Conservation (phyloP, 2,329 filamentous ascomycete genomes). For the Alternaria sp. region DNA sequence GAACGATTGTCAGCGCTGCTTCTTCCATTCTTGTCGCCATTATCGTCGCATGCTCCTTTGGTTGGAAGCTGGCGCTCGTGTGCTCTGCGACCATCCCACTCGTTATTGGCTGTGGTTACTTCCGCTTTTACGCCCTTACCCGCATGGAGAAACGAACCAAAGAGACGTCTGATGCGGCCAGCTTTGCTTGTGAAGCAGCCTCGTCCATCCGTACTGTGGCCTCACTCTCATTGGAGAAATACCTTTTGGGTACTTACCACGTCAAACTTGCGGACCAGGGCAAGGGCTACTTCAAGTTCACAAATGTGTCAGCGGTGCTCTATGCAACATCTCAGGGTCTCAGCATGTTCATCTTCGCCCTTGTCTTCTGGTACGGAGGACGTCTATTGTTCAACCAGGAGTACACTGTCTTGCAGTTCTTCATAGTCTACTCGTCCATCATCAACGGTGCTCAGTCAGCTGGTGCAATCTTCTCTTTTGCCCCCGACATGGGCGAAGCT, state of each 20-base stretch:
- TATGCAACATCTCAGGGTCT: conserved; percentile 88
- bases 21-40: conserved; percentile 82
- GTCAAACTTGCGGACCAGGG: conserved; percentile 74
- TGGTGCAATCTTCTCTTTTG: conserved; percentile 91
- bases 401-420: conserved; percentile 84
- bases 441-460: conserved; percentile 94
- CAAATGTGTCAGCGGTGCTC: conserved; percentile 77
- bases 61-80: conserved; percentile 89
- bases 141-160: conserved; percentile 77
- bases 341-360: conserved; percentile 56
- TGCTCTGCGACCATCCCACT: conserved; percentile 81
- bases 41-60: conserved; percentile 72
- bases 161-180: conserved; percentile 81
- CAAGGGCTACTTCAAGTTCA: conserved; percentile 72
- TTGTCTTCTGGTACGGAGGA: conserved; percentile 52
- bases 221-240: conserved; percentile 83
- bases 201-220: conserved; percentile 96
- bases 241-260: conserved; percentile 79
- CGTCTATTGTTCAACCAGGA: conserved; percentile 51
- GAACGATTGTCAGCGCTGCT: conserved; percentile 80
- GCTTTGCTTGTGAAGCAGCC: conserved; percentile 92
- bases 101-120: conserved; percentile 81
- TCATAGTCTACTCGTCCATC: conserved; percentile 85
- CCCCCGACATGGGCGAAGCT: conserved; percentile 96
- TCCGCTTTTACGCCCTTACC: conserved; percentile 89